Evolutionary conservation across 768 basidiomycete species (phyloP), one percentile per base, ranked within the genome.

Genomic region (Hygrocybe coccinea): DNA sequence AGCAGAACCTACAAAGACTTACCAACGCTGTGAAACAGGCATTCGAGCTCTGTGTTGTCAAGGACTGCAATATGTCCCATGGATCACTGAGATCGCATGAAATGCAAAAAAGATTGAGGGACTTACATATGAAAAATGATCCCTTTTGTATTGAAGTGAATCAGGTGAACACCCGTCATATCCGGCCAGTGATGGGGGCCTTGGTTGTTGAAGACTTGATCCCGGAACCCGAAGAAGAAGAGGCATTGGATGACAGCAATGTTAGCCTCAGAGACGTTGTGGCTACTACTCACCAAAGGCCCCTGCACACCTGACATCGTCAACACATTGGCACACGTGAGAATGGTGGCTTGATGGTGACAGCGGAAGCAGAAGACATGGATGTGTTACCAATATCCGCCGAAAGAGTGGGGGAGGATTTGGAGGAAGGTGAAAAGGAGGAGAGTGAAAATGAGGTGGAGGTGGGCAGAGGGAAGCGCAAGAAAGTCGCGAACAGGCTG

Each of bases 141-240:
- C 21, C 15, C 4, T 15, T 50, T 50, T 11, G 10, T 2, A 21
- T 21, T 21, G 48, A 50, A 34, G 3, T 29, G 29, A 29, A 29
- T 29, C 8, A 29, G 29, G 29, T 29, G 29, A 29, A 29, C 8
- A 8, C 8, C 29, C 8, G 29, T 29, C 29, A 29, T 29, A 29
- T 29, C 8, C 8, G 29, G 29, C 29, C 29, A 29, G 29, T 29
- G 29, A 29, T 29, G 29, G 48, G 15, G 3, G 48, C 15, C 12
- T 15, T 50, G 21, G 21, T 25, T 7, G 14, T 21, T 21, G 48
- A 50, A 34, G 48, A 52, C n/a, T 11, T 36, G 14, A 24, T 52
- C 14, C 51, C 35, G 37, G 37, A 38, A 15, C 51, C 51, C 8
- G 51, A 52, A 36, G 51, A 52, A 9, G 51, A 52, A 19, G 51